phyloP scores from a whole-genome alignment of 768 basidiomycete genomes.

The Collybia sp. region DNA sequence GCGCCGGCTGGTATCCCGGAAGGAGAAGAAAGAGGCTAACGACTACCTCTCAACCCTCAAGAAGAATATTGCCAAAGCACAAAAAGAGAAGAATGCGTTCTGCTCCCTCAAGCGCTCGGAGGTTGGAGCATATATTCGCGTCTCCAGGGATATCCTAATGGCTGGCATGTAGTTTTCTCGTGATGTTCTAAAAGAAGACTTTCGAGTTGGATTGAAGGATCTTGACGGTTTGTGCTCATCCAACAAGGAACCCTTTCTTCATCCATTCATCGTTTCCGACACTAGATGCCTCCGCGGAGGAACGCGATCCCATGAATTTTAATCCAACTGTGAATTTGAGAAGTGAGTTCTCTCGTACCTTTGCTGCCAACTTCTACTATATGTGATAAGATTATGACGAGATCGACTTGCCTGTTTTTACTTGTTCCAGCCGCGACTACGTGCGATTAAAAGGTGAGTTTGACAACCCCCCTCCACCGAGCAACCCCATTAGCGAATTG shows the following conservation, averaged over 20 bases:
- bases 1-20: conserved; percentile 30
- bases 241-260: too few relatives aligned
- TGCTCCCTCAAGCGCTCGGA: conserved; percentile 56
- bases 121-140: conserved; percentile 19
- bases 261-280: neutral
- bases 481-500: neutral
- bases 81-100: conserved; percentile 59
- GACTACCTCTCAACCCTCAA: conserved; percentile 29
- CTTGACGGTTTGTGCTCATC: conserved; percentile 39
- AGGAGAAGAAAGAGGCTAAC: conserved; percentile 27
- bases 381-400: conserved; percentile 44
- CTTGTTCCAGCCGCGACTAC: conserved; percentile 58
- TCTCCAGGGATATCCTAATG: conserved; percentile 2
- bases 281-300: conserved; percentile 50
- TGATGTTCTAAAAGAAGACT: conserved; percentile 55
- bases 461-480: neutral
- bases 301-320: conserved; percentile 52
- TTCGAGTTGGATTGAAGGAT: conserved; percentile 53
- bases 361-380: neutral
- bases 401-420: conserved; percentile 61
- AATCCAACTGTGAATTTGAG: conserved; percentile 46
- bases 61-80: conserved; percentile 38
- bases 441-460: conserved; percentile 44
- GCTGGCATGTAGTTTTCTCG: conserved; percentile 39
- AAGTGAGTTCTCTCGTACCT: conserved; percentile 23